Evolutionary conservation across 441 rosid species (phyloP), one percentile per base, ranked within the genome.

Genomic region (Gossypium davidsonii): DNA sequence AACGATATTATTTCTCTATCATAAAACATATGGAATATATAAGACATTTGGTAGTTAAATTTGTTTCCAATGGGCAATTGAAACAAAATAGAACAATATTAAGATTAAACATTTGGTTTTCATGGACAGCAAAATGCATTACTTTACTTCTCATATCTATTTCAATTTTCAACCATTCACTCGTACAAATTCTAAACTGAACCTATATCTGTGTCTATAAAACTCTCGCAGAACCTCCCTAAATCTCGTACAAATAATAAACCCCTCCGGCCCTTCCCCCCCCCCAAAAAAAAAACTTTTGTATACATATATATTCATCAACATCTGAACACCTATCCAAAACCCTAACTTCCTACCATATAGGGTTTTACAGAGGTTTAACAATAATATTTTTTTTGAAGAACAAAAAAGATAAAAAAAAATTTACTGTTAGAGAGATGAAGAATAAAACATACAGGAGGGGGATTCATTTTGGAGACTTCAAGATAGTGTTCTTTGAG

Each of bases 391-490:
- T 6, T 18, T 18, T 55, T 18, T 8, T 8, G 26, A n/a, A 8
- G 18, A 23, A 31, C 23, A 42, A 66, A 55, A 52, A 7, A 6
- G 11, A 56, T 12, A 21, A 6, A 37, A 56, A 63, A 56, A 63
- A 3, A 21, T 18, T 6, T 3, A 9, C 1, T 6, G 7, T 66
- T 23, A 46, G n/a, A 73, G 56, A 49, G 37, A 39, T 46, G 57
- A 79, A 76, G 6, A 75, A 67, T 7, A 56, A 67, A 58, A 14
- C 76, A 74, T 81, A 94, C 98, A 9, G 97, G 98, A 71, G 98
- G 98, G 82, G 97, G 96, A 28, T 85, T 89, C 98, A 90, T 90
- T 76, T 85, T 90, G 78, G 95, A 85, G 75, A 88, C 87, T 81
- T 94, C 93, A 1, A 82, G 79, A 81, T 87, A 90, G 85, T 94